Percentiles rank a stretch among this genome's conserved stretches.
Evolutionary conservation across 176 grass and related monocot species (phyloP).

Genomic region (Microstegium vimineum): DNA sequence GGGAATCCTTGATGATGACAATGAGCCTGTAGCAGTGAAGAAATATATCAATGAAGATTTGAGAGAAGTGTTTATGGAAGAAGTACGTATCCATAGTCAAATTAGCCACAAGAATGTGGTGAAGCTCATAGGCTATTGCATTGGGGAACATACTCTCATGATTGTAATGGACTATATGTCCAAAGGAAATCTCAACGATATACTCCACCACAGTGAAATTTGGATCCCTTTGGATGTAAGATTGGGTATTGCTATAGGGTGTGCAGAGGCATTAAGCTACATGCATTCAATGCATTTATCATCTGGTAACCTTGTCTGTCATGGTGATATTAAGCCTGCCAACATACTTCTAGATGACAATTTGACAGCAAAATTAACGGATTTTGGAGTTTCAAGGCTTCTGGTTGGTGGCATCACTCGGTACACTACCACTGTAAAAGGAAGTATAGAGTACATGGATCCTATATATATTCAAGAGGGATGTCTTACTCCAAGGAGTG

Average conservation of each 20-base stretch:
- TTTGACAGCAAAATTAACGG: background rate
- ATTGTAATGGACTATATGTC: conserved; percentile 14
- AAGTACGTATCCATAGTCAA: conserved; percentile 11
- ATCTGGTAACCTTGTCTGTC: background rate
- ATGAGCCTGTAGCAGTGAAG: conserved; percentile 16
- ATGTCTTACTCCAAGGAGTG: background rate
- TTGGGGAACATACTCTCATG: background rate
- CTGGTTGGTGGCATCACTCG: background rate
- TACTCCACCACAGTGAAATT: background rate
- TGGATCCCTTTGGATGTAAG: conserved; percentile 11
- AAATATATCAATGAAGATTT: conserved; percentile 9
- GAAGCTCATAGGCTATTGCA: conserved; percentile 4
- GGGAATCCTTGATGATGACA: background rate
- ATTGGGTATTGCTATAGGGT: conserved; percentile 20
- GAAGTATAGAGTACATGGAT: conserved; percentile 24
- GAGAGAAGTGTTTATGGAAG: conserved; percentile 5
- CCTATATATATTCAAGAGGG: conserved; percentile 1
- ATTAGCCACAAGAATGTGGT: conserved; percentile 13
- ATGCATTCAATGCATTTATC: conserved; percentile 32
- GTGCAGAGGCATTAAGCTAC: conserved; percentile 29
- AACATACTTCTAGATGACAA: conserved; percentile 27
- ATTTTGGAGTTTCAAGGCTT: conserved; percentile 27
- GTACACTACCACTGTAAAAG: background rate
- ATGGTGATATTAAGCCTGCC: conserved; percentile 29
- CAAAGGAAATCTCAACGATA: conserved; percentile 13